A percentile compares a stretch with the other conserved stretches of the same genome.
These are phyloP conservation scores for Phycomyces nitens DNA, from an alignment of 192 early-diverging fungal genomes.

Conservation along the genomic window DNA sequence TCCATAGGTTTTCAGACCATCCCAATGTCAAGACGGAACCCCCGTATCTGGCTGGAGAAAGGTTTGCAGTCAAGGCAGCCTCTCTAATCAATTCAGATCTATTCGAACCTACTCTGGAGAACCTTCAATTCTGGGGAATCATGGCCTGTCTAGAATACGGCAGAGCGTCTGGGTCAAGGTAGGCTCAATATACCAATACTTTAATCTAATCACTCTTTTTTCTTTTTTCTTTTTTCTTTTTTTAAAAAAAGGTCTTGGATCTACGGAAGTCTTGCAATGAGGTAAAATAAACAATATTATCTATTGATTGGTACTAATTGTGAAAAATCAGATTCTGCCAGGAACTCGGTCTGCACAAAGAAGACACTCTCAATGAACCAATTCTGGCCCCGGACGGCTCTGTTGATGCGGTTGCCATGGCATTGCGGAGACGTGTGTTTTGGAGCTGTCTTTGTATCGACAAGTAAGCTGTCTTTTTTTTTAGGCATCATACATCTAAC, in stretches of 20 bases:
- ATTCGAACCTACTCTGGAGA: constrained; percentile 39
- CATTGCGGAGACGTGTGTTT: constrained; percentile 41
- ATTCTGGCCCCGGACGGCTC: constrained; percentile 38
- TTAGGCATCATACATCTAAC: too few species aligned
- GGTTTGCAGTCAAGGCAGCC: constrained; percentile 41
- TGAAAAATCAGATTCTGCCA: constrained; percentile 32
- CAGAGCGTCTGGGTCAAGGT: constrained; percentile 25
- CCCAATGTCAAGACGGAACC: constrained; percentile 42
- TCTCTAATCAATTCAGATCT: constrained; percentile 36
- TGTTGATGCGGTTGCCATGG: constrained; percentile 35
- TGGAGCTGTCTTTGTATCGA: constrained; percentile 51
- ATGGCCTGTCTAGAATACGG: constrained; percentile 32
- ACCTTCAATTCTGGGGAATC: constrained; percentile 43
- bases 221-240: too few species aligned
- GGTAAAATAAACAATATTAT: too few species aligned
- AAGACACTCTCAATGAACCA: constrained; percentile 31
- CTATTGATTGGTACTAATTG: not conserved
- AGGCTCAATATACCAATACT: not conserved
- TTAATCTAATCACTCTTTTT: too few species aligned
- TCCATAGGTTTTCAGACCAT: constrained; percentile 39
- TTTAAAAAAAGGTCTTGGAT: constrained; percentile 39
- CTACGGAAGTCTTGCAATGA: constrained; percentile 47
- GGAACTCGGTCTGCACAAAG: constrained; percentile 49
- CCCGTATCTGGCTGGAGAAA: constrained; percentile 46
- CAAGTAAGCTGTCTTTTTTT: too few species aligned